Percentiles rank a stretch among this genome's conserved stretches.
These are phyloP conservation scores for Naganishia friedmannii DNA, from an alignment of 768 basidiomycete genomes.

Conservation along the genomic window DNA sequence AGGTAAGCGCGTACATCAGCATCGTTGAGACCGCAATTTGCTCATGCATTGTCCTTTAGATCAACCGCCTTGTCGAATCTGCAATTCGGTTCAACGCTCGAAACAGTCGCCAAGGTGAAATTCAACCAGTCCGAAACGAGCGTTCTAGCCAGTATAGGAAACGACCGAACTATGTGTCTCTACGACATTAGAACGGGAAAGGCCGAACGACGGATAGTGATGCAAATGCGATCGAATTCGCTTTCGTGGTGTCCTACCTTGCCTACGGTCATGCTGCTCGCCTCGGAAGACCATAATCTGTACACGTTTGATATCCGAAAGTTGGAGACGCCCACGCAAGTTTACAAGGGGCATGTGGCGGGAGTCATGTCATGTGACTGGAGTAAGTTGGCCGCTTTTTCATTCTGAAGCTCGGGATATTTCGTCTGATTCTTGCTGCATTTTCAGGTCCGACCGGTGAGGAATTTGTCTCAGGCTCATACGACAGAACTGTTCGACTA, in stretches of 20 bases:
- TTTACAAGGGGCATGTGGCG: conserved; percentile 95
- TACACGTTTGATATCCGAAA: conserved; percentile 96
- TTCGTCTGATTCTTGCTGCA: background rate
- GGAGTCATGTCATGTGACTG: conserved; percentile 97
- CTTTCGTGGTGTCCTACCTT: conserved; percentile 95
- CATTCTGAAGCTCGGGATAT: background rate
- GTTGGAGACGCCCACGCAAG: conserved; percentile 74
- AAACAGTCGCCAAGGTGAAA: conserved; percentile 80
- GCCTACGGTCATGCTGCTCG: conserved; percentile 83
- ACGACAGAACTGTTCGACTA: conserved; percentile 89
- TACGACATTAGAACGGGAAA: conserved; percentile 97
- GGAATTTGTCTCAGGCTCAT: conserved; percentile 93
- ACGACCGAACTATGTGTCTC: conserved; percentile 89
- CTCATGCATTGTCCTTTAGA: conserved; percentile 32
- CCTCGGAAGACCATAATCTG: conserved; percentile 97
- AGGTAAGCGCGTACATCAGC: conserved; percentile 60
- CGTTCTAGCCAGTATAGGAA: conserved; percentile 89
- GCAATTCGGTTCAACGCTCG: conserved; percentile 78
- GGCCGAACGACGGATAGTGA: conserved; percentile 83
- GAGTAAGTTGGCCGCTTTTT: conserved; percentile 55
- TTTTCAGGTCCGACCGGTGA: conserved; percentile 71
- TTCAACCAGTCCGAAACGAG: conserved; percentile 94
- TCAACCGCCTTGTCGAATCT: conserved; percentile 81
- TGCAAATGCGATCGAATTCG: conserved; percentile 84
- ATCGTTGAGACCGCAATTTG: background rate